Evolutionary conservation across 1,284 basidiomycete genomes (phyloP), one percentile per base, ranked within the genome.

Genomic region (Chalciporus sp.): DNA sequence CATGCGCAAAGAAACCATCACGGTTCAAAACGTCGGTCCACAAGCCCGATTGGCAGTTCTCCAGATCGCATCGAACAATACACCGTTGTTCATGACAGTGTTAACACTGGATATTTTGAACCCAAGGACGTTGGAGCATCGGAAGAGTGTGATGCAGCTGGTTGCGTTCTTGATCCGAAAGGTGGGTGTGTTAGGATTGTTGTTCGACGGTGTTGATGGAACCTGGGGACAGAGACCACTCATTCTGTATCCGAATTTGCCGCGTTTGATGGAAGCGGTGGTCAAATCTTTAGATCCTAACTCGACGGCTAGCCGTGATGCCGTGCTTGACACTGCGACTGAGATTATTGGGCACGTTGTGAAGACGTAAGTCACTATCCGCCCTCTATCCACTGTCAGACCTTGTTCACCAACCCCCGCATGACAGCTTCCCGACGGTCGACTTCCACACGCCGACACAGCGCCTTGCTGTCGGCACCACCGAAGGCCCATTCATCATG

Each of bases 221-320:
- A 23, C 23, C 6, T 6, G 23, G 23, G 23, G 12, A 28, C 52
- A 95, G 88, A 88, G 90, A 65, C 95, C 95, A 1, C 76, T 91
- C 35, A 85, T 97, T 11, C 76, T 99, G 42, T 89, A 94, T 60
- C 84, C 92, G 11, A 94, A 91, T 62, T 75, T 99, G 31, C 92
- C 96, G 0, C 82, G 90, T 27, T 77, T 98, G 39, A 88, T 94
- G 66, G 96, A 99, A 69, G 94, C 95, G 1, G 94, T 99, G 1
- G 95, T 99, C 20, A 97, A 95, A 69, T 97, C 94, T 8, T 78
- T 99, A 41, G 96, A 99, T 72, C 97, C 96, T 11, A 95, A 92
- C 62, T 81, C 86, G 10, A 92, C 86, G 0, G 77, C 86, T 11
- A 84, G 90, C 67, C 82, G 97, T 14, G 94, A 97, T 43, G 90